These are phyloP conservation scores for Colletotrichum sublineola DNA, from an alignment of 2,329 filamentous ascomycete species.

Conservation along the genomic window DNA sequence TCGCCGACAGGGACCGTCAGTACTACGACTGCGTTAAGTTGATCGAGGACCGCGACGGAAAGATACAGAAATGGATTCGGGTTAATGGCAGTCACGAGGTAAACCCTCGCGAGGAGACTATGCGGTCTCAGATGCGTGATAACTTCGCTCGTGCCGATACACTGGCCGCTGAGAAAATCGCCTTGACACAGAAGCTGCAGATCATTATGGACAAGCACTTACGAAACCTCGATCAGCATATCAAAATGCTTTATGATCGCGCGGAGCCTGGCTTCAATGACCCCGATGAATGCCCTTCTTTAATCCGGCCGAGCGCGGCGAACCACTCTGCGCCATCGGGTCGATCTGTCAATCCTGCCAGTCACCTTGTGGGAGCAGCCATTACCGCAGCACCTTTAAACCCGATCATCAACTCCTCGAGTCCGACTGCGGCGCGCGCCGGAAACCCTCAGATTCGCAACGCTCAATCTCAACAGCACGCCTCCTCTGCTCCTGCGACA, in stretches of 20 bases:
- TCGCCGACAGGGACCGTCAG: slow-evolving; percentile 81
- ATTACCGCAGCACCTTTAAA: slow-evolving; percentile 53
- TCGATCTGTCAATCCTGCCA: slow-evolving; percentile 59
- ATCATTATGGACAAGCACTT: slow-evolving; percentile 72
- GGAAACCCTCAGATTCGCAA: slow-evolving; percentile 63
- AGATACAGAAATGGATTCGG: slow-evolving; percentile 86
- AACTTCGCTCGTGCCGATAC: slow-evolving; percentile 77
- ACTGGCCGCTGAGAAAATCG: slow-evolving; percentile 81
- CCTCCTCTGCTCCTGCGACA: slow-evolving; percentile 70
- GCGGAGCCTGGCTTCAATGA: slow-evolving; percentile 72
- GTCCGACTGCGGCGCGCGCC: slow-evolving; percentile 58
- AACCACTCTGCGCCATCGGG: slow-evolving; percentile 60
- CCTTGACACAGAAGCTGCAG: slow-evolving; percentile 74
- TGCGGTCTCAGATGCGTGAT: slow-evolving; percentile 75
- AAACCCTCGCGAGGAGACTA: slow-evolving; percentile 81
- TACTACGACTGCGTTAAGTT: slow-evolving; percentile 77
- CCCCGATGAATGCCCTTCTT: slow-evolving; percentile 73
- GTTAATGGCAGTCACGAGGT: slow-evolving; percentile 78
- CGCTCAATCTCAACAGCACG: slow-evolving; percentile 63
- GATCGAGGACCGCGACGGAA: slow-evolving; percentile 79
- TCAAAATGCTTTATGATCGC: slow-evolving; percentile 73
- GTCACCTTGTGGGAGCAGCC: slow-evolving; percentile 50
- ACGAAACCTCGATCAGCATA: slow-evolving; percentile 72
- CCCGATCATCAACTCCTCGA: slow-evolving; percentile 55
- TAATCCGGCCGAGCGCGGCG: slow-evolving; percentile 70